A percentile compares a stretch with the other conserved stretches of the same genome.
Conservation (phyloP, 805 yeast species). For the Wickerhamiella musiphila region DNA sequence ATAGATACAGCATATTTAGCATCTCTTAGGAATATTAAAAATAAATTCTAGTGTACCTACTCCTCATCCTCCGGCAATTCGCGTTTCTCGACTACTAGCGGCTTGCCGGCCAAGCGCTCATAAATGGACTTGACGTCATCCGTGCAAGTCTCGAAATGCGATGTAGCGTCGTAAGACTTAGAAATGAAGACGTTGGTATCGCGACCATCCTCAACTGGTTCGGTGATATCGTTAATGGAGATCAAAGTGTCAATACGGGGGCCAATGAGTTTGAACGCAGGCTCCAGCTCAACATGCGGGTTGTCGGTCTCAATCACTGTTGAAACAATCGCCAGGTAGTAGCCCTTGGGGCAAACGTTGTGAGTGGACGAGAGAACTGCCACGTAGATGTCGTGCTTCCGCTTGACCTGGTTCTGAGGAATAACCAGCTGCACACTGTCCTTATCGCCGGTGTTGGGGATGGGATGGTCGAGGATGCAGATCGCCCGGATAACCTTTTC, state of each 20-base stretch:
- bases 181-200: conserved; percentile 66
- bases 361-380: conserved; percentile 82
- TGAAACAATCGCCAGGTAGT: conserved; percentile 83
- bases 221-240: conserved; percentile 85
- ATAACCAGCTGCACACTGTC: conserved; percentile 89
- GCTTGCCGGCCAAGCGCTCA: conserved; percentile 81
- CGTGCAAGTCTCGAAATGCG: conserved; percentile 90
- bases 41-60: not conserved
- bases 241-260: conserved; percentile 63
- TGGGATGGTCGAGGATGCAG: conserved; percentile 79
- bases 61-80: conserved; percentile 48
- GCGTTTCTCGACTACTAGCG: conserved; percentile 70
- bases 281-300: conserved; percentile 82
- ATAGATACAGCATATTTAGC: too few species aligned
- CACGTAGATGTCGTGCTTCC: conserved; percentile 87
- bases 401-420: conserved; percentile 87
- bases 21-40: not conserved
- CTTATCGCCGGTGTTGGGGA: conserved; percentile 62
- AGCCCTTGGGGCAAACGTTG: conserved; percentile 76
- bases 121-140: conserved; percentile 93
- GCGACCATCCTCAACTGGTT: conserved; percentile 72
- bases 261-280: conserved; percentile 85
- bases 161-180: conserved; percentile 79
- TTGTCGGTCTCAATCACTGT: conserved; percentile 85
- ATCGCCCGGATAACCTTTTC: conserved; percentile 64